Evolutionary conservation across 257 asterid genomes (phyloP).

Genomic region (Eustoma russellianum): DNA sequence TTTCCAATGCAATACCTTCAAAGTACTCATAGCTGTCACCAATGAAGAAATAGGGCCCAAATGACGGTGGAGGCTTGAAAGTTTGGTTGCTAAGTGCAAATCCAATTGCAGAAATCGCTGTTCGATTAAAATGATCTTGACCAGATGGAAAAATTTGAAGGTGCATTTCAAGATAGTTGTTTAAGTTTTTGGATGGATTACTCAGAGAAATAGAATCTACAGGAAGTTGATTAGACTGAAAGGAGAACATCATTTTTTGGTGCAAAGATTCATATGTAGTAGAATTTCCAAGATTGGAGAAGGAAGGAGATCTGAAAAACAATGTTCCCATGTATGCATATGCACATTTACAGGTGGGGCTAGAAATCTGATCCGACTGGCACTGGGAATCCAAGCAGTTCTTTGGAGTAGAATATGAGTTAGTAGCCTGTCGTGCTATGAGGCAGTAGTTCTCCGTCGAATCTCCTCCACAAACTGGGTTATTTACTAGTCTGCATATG

Average conservation of each 20-base stretch:
- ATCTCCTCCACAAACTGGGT: constrained; percentile 52
- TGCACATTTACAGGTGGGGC: constrained; percentile 71
- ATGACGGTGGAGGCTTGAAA: constrained; percentile 58
- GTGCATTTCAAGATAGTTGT: constrained; percentile 39
- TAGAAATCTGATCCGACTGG: constrained; percentile 26
- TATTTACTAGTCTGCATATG: constrained; percentile 45
- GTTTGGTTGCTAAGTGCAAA: constrained; percentile 70
- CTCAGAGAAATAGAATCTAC: constrained; percentile 69
- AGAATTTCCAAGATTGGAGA: constrained; percentile 53
- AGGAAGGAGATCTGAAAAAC: constrained; percentile 64
- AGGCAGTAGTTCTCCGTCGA: constrained; percentile 35
- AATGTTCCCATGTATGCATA: constrained; percentile 67
- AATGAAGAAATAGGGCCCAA: constrained; percentile 63
- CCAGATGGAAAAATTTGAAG: constrained; percentile 59
- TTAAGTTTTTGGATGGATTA: constrained; percentile 37
- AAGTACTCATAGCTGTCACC: constrained; percentile 39
- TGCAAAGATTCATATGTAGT: constrained; percentile 31
- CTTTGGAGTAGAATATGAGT: constrained; percentile 40
- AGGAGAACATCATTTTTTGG: constrained; percentile 29
- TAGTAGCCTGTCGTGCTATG: constrained; percentile 16
- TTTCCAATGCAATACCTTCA: constrained; percentile 26
- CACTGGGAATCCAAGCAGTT: constrained; percentile 45
- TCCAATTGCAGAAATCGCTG: constrained; percentile 52
- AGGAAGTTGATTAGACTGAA: constrained; percentile 32
- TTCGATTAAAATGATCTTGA: constrained; percentile 39